A percentile compares a stretch with the other conserved stretches of the same genome.
phyloP scores from a whole-genome alignment of 2,329 filamentous ascomycete species.

The Neofusicoccum kwambonambiense region DNA sequence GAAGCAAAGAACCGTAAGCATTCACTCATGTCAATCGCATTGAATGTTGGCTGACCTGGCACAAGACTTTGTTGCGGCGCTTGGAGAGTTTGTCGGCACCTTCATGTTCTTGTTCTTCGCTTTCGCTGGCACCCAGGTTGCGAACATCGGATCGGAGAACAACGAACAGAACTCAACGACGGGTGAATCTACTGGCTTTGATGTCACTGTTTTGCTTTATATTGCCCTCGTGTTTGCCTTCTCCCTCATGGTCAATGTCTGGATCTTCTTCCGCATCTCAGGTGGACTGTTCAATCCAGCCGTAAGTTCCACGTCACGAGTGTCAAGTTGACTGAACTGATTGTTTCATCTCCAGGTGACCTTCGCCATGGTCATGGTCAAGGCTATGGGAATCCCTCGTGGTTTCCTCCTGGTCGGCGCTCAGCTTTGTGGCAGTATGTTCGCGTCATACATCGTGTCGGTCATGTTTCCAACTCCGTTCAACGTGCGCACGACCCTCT shows the following conservation, averaged over 20 bases:
- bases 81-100: slow-evolving; percentile 40
- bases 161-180: slow-evolving; percentile 24
- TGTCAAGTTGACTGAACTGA: not conserved
- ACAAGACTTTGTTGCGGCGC: slow-evolving; percentile 33
- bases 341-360: slow-evolving; percentile 28
- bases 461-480: slow-evolving; percentile 36
- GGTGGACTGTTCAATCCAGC: slow-evolving; percentile 42
- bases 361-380: slow-evolving; percentile 37
- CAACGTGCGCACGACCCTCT: slow-evolving; percentile 37
- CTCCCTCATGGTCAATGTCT: slow-evolving; percentile 39
- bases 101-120: slow-evolving; percentile 44
- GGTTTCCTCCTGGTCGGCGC: slow-evolving; percentile 33
- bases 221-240: slow-evolving; percentile 40
- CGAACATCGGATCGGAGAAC: slow-evolving; percentile 30
- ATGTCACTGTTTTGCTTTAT: slow-evolving; percentile 33
- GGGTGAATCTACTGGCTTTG: slow-evolving; percentile 20
- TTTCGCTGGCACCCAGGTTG: slow-evolving; percentile 38
- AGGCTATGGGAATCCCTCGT: slow-evolving; percentile 27
- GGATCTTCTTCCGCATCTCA: slow-evolving; percentile 40
- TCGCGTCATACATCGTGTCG: slow-evolving; percentile 33
- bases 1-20: slow-evolving; percentile 35
- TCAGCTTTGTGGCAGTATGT: slow-evolving; percentile 38
- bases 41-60: not conserved
- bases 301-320: slow-evolving; percentile 25
- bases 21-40: not conserved